phyloP scores from a whole-genome alignment of 2,329 filamentous ascomycete species.

The Dactylellina drechsleri region DNA sequence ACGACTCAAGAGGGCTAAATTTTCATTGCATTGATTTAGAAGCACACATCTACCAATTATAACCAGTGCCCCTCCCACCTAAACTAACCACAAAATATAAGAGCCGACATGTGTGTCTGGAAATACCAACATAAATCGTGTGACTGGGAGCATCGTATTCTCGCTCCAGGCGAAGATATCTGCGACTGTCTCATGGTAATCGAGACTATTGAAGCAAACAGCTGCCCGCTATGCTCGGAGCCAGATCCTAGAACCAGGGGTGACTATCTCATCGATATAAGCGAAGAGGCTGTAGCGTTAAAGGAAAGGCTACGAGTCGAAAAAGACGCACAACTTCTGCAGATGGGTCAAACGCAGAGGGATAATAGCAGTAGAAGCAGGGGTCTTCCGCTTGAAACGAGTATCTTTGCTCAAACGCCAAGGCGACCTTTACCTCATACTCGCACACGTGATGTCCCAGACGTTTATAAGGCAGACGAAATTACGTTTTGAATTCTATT shows the following conservation, averaged over 20 bases:
- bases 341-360: slow-evolving; percentile 3
- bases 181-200: neutral
- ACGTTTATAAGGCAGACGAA: too few species aligned
- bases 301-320: neutral
- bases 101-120: slow-evolving; percentile 1
- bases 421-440: too few species aligned
- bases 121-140: slow-evolving; percentile 1
- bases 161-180: neutral
- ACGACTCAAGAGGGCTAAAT: too few species aligned
- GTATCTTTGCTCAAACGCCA: too few species aligned
- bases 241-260: neutral
- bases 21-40: too few species aligned
- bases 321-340: slow-evolving; percentile 5
- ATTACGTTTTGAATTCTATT: too few species aligned
- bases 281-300: neutral
- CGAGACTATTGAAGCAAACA: neutral
- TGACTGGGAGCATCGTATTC: slow-evolving; percentile 12
- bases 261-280: slow-evolving; percentile 11
- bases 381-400: neutral
- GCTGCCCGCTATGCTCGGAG: neutral
- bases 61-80: neutral
- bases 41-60: neutral
- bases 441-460: too few species aligned
- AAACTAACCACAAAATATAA: neutral
- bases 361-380: neutral